Percentiles rank a stretch among this genome's conserved stretches.
These are phyloP conservation scores for Cymbidium sinense DNA, from an alignment of 106 monocot species.

Conservation along the genomic window DNA sequence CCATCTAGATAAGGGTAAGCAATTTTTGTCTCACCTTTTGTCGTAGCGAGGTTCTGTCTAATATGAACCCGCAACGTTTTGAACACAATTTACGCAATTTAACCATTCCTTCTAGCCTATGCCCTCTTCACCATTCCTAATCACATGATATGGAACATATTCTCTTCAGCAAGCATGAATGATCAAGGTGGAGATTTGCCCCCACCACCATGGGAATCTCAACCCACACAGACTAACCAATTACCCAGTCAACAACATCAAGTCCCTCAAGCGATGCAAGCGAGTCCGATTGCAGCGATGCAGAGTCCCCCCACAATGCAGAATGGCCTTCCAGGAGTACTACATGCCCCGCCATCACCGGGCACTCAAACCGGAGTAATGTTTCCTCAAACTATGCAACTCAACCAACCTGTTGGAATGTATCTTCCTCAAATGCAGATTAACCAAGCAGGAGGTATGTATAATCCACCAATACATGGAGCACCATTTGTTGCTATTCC, in stretches of 20 bases:
- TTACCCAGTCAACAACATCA: not conserved
- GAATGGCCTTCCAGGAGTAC: slow-evolving; percentile 9
- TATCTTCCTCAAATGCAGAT: slow-evolving; percentile 18
- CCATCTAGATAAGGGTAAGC: not conserved
- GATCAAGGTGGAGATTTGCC: slow-evolving; percentile 53
- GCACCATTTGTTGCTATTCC: slow-evolving; percentile 13
- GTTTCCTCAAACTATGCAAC: not conserved
- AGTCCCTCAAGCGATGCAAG: slow-evolving; percentile 16
- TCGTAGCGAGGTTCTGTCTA: too few species aligned
- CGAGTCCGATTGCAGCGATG: slow-evolving; percentile 8
- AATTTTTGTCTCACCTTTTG: too few species aligned
- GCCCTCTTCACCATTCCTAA: not conserved
- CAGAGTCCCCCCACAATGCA: slow-evolving; percentile 7
- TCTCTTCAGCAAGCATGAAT: slow-evolving; percentile 29
- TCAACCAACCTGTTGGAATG: slow-evolving; percentile 5
- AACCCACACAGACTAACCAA: slow-evolving; percentile 25
- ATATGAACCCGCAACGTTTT: too few species aligned
- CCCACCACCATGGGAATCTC: slow-evolving; percentile 83
- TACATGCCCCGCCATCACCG: slow-evolving; percentile 7
- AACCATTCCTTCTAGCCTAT: not conserved
- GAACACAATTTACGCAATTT: too few species aligned
- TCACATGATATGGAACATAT: not conserved
- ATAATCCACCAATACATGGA: slow-evolving; percentile 21
- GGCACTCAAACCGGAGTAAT: slow-evolving; percentile 13
- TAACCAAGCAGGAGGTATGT: slow-evolving; percentile 10